phyloP scores from a whole-genome alignment of 306 rosid genomes.

The Malus asiatica region DNA sequence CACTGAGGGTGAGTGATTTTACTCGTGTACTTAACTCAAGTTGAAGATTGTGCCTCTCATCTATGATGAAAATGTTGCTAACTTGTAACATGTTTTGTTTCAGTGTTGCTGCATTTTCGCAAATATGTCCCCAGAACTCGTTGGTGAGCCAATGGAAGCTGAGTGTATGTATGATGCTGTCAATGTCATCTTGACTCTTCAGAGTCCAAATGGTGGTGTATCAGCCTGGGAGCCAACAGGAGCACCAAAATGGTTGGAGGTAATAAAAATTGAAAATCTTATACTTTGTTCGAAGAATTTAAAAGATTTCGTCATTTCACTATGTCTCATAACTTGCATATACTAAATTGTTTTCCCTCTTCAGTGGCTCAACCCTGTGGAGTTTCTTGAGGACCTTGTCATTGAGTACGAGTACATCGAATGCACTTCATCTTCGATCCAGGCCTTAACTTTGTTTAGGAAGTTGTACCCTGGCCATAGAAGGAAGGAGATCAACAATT shows the following conservation, averaged over 20 bases:
- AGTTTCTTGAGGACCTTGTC: conserved; percentile 32
- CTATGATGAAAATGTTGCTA: background rate
- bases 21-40: background rate
- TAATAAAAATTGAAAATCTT: background rate
- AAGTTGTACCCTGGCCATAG: conserved; percentile 33
- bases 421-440: conserved; percentile 38
- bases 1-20: conserved; percentile 11
- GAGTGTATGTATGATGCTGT: conserved; percentile 53
- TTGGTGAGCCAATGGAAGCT: conserved; percentile 63
- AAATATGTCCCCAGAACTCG: conserved; percentile 46
- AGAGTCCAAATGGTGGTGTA: conserved; percentile 78
- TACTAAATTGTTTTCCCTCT: background rate
- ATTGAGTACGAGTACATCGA: conserved; percentile 40
- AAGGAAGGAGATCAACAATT: conserved; percentile 32
- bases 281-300: background rate
- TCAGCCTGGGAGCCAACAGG: conserved; percentile 47
- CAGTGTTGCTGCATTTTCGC: conserved; percentile 66
- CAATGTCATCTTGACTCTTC: conserved; percentile 54
- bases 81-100: background rate
- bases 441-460: conserved; percentile 25
- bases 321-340: background rate
- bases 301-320: background rate
- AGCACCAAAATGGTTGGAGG: conserved; percentile 30
- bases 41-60: background rate
- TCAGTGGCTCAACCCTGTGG: conserved; percentile 40